A percentile compares a stretch with the other conserved stretches of the same genome.
Conservation (phyloP, 129 eudicot species). For the Arctium lappa region DNA sequence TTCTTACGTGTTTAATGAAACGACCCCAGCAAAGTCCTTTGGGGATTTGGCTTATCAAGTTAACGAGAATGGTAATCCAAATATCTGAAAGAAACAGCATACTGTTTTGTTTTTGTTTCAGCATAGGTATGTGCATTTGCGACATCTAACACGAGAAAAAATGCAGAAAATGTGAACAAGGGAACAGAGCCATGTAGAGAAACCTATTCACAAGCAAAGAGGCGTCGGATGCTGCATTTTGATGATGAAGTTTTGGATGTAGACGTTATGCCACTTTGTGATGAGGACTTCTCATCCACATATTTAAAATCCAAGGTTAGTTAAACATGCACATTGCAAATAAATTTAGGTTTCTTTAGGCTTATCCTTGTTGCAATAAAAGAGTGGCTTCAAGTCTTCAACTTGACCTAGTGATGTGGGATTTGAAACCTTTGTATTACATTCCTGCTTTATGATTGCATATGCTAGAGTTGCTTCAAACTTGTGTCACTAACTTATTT, state of each 20-base stretch:
- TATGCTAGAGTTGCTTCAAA: neutral
- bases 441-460: slow-evolving; percentile 1
- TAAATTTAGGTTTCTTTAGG: neutral
- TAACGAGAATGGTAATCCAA: slow-evolving; percentile 35
- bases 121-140: neutral
- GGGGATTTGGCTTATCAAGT: slow-evolving; percentile 64
- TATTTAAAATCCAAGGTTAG: slow-evolving; percentile 75
- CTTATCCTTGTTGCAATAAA: neutral
- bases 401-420: neutral
- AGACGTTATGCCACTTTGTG: slow-evolving; percentile 39
- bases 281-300: slow-evolving; percentile 44
- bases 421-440: neutral
- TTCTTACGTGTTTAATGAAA: slow-evolving; percentile 55
- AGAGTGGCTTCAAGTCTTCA: neutral
- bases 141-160: slow-evolving; percentile 15
- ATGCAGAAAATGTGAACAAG: slow-evolving; percentile 50
- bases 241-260: slow-evolving; percentile 47
- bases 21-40: slow-evolving; percentile 82
- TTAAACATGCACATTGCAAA: neutral
- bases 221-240: slow-evolving; percentile 82
- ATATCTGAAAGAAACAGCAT: neutral
- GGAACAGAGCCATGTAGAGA: slow-evolving; percentile 43
- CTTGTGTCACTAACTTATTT: neutral
- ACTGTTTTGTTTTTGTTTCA: neutral
- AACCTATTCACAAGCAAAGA: slow-evolving; percentile 61